Base-by-base conservation (phyloP, 2,329 filamentous ascomycete genomes). In the Tolypocladium nubicola region DNA sequence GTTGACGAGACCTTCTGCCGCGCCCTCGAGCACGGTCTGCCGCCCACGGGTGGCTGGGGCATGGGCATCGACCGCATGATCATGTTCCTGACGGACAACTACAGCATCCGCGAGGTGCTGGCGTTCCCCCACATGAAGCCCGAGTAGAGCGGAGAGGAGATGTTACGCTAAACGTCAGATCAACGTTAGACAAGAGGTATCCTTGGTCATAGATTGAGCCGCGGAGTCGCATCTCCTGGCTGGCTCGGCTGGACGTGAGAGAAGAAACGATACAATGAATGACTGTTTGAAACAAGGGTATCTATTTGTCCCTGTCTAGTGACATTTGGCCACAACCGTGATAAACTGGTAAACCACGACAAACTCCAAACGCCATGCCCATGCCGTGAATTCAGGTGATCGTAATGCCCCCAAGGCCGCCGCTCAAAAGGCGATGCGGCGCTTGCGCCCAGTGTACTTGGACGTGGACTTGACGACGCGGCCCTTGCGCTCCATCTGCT, bases 41-140 rank as follows among this genome's bases (percentile, higher is more conserved):
- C 94, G 7, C 94, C 94, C 0, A 99, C 94, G 1, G 94, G 90
- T 72, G 94, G 94, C 53, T 99, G 89, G 88, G 94, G 92, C 64
- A 90, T 97, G 83, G 94, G 94, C 62, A 94, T 96, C 64, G 92
- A 97, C 77, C 86, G 93, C 60, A 76, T 96, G 73, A 88, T 91
- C 72, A 96, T 96, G 91, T 96, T 96, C 82, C 76, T 97, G 73
- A 96, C 93, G 53, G 85, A 97, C 75, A 89, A 96, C 76, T 74
- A 96, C 78, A 89, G 84, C 65, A 99, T 99, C 73, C 92, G 94
- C 75, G 94, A 99, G 75, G 93, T 97, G 3, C 76, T 97, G 61
- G 86, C 93, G 10, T 99, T 99, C 84, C 94, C 94, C 13, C 93
- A 97, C 77, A 96, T 99, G 90, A 96, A 96, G 84, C 89, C 93